A percentile compares a stretch with the other conserved stretches of the same genome.
Conservation (phyloP, 2,329 filamentous ascomycete genomes). For the Hymenoscyphus linearis region DNA sequence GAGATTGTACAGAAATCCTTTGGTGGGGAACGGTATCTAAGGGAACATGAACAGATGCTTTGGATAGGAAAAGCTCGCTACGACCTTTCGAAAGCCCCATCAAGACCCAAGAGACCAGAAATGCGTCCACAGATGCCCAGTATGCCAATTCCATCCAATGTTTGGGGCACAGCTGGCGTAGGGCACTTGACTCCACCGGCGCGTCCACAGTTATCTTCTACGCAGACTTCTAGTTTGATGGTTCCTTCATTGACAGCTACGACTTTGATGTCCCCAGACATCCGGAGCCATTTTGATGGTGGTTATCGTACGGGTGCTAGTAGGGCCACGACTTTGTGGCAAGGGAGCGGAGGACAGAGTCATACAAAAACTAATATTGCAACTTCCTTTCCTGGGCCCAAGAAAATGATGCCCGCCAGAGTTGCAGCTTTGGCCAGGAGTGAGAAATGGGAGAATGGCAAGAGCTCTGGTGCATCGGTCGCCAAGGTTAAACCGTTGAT, state of each 20-base stretch:
- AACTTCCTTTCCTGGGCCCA: not conserved
- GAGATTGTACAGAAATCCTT: conserved; percentile 55
- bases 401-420: conserved; percentile 13
- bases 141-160: conserved; percentile 12
- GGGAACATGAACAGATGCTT: conserved; percentile 58
- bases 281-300: conserved; percentile 15
- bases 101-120: conserved; percentile 6
- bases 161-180: conserved; percentile 7
- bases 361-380: not conserved
- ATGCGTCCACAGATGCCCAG: conserved; percentile 1
- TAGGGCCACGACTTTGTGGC: conserved; percentile 12
- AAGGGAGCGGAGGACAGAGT: not conserved
- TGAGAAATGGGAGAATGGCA: not conserved
- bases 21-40: conserved; percentile 52
- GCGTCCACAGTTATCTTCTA: conserved; percentile 10
- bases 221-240: conserved; percentile 15
- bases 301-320: conserved; percentile 7
- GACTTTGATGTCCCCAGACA: conserved; percentile 14
- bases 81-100: conserved; percentile 2
- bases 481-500: conserved; percentile 3
- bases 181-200: not conserved
- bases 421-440: conserved; percentile 5
- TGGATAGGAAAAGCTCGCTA: conserved; percentile 37
- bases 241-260: conserved; percentile 11
- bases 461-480: not conserved